Evolutionary conservation across 805 yeast genomes (phyloP), one percentile per base, ranked within the genome.

Genomic region (Myxozyma mucilagina): DNA sequence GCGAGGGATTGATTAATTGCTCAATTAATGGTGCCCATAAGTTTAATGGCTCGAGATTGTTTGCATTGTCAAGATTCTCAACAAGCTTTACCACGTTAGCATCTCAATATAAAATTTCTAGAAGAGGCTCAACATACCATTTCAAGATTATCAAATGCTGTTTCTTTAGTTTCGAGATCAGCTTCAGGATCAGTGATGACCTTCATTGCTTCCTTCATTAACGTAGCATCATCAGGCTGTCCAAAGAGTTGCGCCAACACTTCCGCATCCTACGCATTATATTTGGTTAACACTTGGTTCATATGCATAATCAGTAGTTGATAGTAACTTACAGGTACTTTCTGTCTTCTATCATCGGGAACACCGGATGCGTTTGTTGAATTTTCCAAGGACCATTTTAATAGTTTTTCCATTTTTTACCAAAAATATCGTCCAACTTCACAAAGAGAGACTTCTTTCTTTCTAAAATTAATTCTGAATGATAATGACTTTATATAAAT

Each of bases 61-160:
- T 92, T 29, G 98, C 98, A 73, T 94, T 94, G 74, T 94, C 98
- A 62, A 93, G 75, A 70, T 91, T 91, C 72, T 93, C 98, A 52
- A 94, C 87, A 54, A 93, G 78, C 64, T 64, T 14, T 11, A 49
- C 43, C 29, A 45, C 18, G 24, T 24, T 5, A 13, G 4, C 34
- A 29, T 41, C 1, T 13, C 9, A 5, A 6, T 32, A 35, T 14
- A 1, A 20, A 7, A 31, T 11, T 11, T 14, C 18, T 13, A 34
- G 8, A n/a, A 32, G n/a, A 47, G 4, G 16, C 13, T 14, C 14
- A 11, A 29, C 65, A 8, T 31, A 63, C 56, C 93, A 92, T 90
- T 73, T 93, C 97, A 70, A 93, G 87, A 72, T 90, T 90, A 66
- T 93, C 97, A 62, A 91, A 82, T 0, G 97, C 96, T 8, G 83